Conservation (phyloP, 2,329 filamentous ascomycete species). For the Claviceps pazoutovae region DNA sequence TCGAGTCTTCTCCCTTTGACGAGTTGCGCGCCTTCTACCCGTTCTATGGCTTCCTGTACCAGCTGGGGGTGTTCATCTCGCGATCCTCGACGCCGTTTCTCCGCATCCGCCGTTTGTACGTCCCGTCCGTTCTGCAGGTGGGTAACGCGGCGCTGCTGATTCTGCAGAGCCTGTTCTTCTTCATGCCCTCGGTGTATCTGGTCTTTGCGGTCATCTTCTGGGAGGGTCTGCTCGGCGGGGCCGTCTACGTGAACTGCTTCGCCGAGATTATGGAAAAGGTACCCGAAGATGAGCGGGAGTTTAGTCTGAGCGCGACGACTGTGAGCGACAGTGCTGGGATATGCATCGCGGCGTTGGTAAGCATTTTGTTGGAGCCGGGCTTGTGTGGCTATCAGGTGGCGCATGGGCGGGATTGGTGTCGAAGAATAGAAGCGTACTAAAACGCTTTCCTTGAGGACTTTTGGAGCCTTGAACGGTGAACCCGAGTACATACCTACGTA, state of each 20-base stretch:
- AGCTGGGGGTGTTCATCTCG: slow-evolving; percentile 88
- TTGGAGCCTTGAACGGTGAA: no score
- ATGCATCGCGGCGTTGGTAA: slow-evolving; percentile 71
- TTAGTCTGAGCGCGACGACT: slow-evolving; percentile 76
- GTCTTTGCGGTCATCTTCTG: slow-evolving; percentile 79
- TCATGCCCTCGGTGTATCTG: slow-evolving; percentile 76
- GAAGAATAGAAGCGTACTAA: slow-evolving; percentile 31
- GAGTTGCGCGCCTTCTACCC: slow-evolving; percentile 84
- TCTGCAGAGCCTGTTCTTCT: slow-evolving; percentile 63
- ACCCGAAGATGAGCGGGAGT: slow-evolving; percentile 66
- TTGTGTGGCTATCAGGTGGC: slow-evolving; percentile 74
- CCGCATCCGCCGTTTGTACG: slow-evolving; percentile 66
- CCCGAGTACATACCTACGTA: no score
- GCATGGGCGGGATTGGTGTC: slow-evolving; percentile 67
- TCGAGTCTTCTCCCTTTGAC: slow-evolving; percentile 60
- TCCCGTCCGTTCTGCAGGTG: slow-evolving; percentile 70
- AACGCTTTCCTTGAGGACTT: no score
- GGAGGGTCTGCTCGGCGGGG: slow-evolving; percentile 82
- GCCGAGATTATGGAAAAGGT: slow-evolving; percentile 83
- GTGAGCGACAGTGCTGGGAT: slow-evolving; percentile 89
- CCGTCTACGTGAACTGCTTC: slow-evolving; percentile 94
- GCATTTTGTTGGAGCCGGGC: slow-evolving; percentile 68
- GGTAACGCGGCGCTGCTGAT: slow-evolving; percentile 62
- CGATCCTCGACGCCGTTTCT: slow-evolving; percentile 82
- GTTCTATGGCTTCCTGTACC: slow-evolving; percentile 88